Evolutionary conservation across 1,284 basidiomycete genomes (phyloP), one percentile per base, ranked within the genome.

Genomic region (Pseudozyma thailandica): DNA sequence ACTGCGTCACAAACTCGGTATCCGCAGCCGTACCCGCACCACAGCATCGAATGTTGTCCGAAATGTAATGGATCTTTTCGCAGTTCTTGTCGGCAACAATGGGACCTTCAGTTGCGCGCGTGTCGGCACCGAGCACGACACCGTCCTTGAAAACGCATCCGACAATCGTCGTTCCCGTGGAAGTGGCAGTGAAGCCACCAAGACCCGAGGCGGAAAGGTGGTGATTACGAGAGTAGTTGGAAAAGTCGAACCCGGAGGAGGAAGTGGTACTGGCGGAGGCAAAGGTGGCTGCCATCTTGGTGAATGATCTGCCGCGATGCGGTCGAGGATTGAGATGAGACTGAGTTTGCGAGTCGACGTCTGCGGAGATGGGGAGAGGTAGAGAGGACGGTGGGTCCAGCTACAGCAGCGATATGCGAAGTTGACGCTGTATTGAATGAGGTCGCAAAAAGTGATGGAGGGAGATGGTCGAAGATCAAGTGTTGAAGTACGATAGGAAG

Each of bases 81-180:
- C 95, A 98, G 85, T 98, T 98, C 89, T 98, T 98, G 86, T 98
- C 95, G 10, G 94, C 94, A 15, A 99, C 93, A 75, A 99, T 98
- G 21, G 90, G 89, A 0, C 95, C 95, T 74, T 91, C 92, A 0
- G 95, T 98, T 2, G 94, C 93, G 78, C 95, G 88, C 0, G 96
- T 98, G 84, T 99, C 96, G 31, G 96, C 96, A 42, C 95, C 96
- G 12, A 99, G 88, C 15, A 97, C 89, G 62, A 99, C 90, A 4
- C 95, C 96, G 82, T 93, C 93, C 74, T 90, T 90, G 60, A 84
- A 99, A 58, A 97, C 85, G 79, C 93, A 93, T 26, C 95, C 96
- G 84, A 92, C 81, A 64, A 99, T 98, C 39, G 95, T 98, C 2
- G 96, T 98, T 80, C 95, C 95, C 2, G 94, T 97, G 83, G 79